Base-by-base conservation (phyloP, 2,329 filamentous ascomycete species). In the Hymenoscyphus linearis region DNA sequence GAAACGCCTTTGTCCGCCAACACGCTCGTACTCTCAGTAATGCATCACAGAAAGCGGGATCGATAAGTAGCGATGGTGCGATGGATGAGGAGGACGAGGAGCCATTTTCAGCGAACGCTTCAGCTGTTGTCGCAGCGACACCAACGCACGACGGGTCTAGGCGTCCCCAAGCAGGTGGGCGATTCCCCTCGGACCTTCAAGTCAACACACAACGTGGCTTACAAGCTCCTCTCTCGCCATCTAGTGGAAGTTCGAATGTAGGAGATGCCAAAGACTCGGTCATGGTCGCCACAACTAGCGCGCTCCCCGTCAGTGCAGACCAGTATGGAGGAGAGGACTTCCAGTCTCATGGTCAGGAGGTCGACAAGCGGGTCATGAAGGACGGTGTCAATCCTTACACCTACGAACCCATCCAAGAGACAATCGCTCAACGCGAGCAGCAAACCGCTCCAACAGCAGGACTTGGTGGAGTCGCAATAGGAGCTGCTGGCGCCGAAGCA, bases 181-280 rank as follows among this genome's bases (percentile, higher is more conserved):
- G 93, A 76, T 99, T 99, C 80, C 93, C 93, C 78, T 96, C 90
- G 78, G 93, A 97, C 80, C 80, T 98, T 70, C 86, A 92, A 79
- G 84, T 96, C 75, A 89, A 92, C 76, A 79, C 82, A 65, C 78
- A 85, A 74, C 87, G 90, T 79, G 87, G 89, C 81, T 86, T 91
- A 85, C 88, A 92, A 77, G 86, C 85, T 73, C 85, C 89, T 73
- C 80, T 87, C 73, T 91, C 90, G 72, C 89, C 89, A 64, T 90
- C 89, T 81, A 96, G 90, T 80, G 85, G 87, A 76, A 91, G 87
- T 75, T 93, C 90, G 69, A 85, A 82, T 66, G 77, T 76, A 68
- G 66, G 74, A 70, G 71, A 73, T 68, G 74, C 77, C 63, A 68
- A 74, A 68, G 85, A 86, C 71, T 79, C 81, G 72, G 83, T 86